Conservation (phyloP, 2,329 filamentous ascomycete species). For the Alternaria gaisen region DNA sequence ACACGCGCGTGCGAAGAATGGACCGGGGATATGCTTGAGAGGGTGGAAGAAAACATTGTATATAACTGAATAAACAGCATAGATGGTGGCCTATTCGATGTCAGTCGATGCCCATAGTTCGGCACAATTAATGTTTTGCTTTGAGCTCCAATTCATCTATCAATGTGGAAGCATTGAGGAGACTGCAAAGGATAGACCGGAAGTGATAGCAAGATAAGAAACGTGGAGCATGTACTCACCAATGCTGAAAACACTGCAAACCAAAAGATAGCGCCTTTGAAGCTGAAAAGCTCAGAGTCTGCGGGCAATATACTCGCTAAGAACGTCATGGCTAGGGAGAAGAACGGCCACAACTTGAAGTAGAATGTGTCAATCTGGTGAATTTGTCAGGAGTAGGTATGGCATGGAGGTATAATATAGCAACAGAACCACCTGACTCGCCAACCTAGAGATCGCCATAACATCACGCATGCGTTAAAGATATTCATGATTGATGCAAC, state of each 20-base stretch:
- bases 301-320: background rate
- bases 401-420: background rate
- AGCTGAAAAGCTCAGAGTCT: background rate
- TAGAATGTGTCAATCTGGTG: background rate
- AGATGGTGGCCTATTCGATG: slow-evolving; percentile 20
- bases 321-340: background rate
- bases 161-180: background rate
- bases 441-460: background rate
- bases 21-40: slow-evolving; percentile 55
- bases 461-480: background rate
- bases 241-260: background rate
- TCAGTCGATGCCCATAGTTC: background rate
- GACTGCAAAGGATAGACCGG: background rate
- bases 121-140: background rate
- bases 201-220: background rate
- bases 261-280: background rate
- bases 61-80: slow-evolving; percentile 27
- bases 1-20: slow-evolving; percentile 45
- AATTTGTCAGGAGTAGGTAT: background rate
- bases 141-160: background rate
- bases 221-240: background rate
- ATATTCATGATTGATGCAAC: slow-evolving; percentile 9
- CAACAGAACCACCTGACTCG: background rate
- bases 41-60: slow-evolving; percentile 57
- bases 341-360: background rate